Percentiles rank a stretch among this genome's conserved stretches.
phyloP scores from a whole-genome alignment of 257 asterid genomes.

The Jacaranda copaia region DNA sequence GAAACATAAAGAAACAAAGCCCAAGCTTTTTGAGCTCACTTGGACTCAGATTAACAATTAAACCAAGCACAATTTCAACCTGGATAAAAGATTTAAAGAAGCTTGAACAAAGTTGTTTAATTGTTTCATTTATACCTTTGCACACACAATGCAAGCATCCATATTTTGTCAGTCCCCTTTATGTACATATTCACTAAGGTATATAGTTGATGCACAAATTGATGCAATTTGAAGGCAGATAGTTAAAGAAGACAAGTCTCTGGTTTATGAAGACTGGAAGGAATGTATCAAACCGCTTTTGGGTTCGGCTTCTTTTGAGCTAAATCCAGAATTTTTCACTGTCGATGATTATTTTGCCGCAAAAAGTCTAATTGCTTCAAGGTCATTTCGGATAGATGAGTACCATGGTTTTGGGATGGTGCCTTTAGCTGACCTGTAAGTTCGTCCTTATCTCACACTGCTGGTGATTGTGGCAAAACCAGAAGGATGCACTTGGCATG shows the following conservation, averaged over 20 bases:
- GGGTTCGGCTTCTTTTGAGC: slow-evolving; percentile 47
- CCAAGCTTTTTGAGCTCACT: too few relatives aligned
- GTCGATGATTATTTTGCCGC: slow-evolving; percentile 76
- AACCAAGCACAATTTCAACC: background rate
- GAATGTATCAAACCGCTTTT: slow-evolving; percentile 77
- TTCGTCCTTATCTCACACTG: slow-evolving; percentile 35
- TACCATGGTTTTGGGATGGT: slow-evolving; percentile 93
- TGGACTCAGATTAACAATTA: too few relatives aligned
- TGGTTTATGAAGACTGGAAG: slow-evolving; percentile 83
- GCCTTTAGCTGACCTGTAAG: slow-evolving; percentile 97
- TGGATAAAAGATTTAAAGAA: too few relatives aligned
- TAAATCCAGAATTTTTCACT: slow-evolving; percentile 64
- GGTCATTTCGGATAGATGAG: slow-evolving; percentile 83
- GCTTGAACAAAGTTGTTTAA: background rate
- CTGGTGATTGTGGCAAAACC: slow-evolving; percentile 17
- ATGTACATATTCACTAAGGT: background rate
- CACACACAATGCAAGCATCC: background rate
- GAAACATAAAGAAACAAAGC: too few relatives aligned
- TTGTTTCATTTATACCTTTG: background rate
- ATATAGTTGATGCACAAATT: slow-evolving; percentile 21
- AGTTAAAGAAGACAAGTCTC: slow-evolving; percentile 76
- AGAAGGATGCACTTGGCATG: background rate
- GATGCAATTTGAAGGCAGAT: slow-evolving; percentile 62
- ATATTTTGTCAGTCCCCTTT: background rate
- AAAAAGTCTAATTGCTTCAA: slow-evolving; percentile 82